Conservation (phyloP, 768 basidiomycete species). For the Mycena filopes region DNA sequence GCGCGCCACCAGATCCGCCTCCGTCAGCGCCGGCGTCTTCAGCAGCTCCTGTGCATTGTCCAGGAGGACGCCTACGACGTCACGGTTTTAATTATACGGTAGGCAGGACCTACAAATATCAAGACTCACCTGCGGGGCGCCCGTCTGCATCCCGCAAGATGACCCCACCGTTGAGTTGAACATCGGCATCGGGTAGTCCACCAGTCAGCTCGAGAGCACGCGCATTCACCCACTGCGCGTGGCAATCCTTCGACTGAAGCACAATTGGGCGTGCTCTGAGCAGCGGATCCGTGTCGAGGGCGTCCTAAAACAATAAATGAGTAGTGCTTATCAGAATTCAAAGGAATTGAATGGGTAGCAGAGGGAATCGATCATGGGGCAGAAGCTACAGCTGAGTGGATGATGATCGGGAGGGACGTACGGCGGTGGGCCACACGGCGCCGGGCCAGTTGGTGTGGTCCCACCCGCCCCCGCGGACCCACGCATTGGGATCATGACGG, state of each 20-base stretch:
- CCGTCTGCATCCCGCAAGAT: slow-evolving; percentile 64
- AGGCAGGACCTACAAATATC: no score
- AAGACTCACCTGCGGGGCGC: slow-evolving; percentile 65
- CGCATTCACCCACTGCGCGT: slow-evolving; percentile 88
- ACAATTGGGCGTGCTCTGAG: slow-evolving; percentile 78
- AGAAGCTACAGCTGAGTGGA: no score
- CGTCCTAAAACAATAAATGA: no score
- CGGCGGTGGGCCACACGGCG: slow-evolving; percentile 76
- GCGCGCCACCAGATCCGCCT: slow-evolving; percentile 63
- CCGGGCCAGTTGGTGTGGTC: slow-evolving; percentile 86
- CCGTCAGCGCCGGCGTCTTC: slow-evolving; percentile 69
- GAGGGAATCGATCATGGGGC: no score
- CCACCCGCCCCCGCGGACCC: slow-evolving; percentile 93
- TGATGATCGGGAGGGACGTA: slow-evolving; percentile 50
- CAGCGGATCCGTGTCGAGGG: slow-evolving; percentile 75
- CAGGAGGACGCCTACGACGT: slow-evolving; percentile 79
- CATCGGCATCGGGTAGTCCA: slow-evolving; percentile 63
- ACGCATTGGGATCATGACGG: slow-evolving; percentile 60
- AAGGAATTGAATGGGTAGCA: no score
- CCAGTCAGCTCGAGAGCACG: slow-evolving; percentile 73
- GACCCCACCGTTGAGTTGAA: slow-evolving; percentile 72
- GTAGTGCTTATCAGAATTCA: slow-evolving; percentile 45
- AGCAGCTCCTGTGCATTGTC: slow-evolving; percentile 90
- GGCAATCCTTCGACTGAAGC: slow-evolving; percentile 82
- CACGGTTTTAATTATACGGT: no score